Conservation (phyloP, 2,329 filamentous ascomycete species). For the Pleoardoris graminearum region DNA sequence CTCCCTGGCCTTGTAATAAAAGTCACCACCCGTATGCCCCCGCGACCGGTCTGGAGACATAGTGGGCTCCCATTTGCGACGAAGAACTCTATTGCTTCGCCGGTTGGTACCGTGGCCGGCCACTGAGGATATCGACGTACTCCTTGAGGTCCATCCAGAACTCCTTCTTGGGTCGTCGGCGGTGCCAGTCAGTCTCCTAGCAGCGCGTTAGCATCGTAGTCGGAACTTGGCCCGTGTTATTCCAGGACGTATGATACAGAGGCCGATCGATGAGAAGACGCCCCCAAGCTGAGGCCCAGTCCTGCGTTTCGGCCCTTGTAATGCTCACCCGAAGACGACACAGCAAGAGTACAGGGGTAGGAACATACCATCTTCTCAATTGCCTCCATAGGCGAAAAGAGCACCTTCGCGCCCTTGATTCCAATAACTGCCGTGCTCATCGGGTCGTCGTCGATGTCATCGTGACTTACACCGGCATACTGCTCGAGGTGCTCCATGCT, state of each 20-base stretch:
- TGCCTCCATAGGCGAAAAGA: slow-evolving; percentile 80
- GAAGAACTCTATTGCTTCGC: not conserved
- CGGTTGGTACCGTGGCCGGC: slow-evolving; percentile 39
- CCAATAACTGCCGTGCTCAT: slow-evolving; percentile 83
- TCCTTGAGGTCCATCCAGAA: slow-evolving; percentile 83
- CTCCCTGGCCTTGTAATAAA: not conserved
- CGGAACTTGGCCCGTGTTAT: too few species aligned
- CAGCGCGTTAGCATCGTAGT: not conserved
- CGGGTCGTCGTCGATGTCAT: slow-evolving; percentile 73
- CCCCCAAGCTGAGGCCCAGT: too few species aligned
- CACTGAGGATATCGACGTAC: slow-evolving; percentile 82
- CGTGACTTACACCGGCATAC: slow-evolving; percentile 66
- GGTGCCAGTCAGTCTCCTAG: slow-evolving; percentile 87
- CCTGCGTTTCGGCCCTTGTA: too few species aligned
- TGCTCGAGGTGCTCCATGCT: slow-evolving; percentile 89
- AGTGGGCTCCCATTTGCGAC: not conserved
- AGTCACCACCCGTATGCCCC: not conserved
- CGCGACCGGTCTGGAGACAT: not conserved
- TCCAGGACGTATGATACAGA: too few species aligned
- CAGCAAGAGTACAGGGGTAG: too few species aligned
- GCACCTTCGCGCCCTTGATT: slow-evolving; percentile 84
- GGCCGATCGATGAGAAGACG: too few species aligned
- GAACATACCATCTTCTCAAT: slow-evolving; percentile 65
- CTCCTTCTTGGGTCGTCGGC: slow-evolving; percentile 78
- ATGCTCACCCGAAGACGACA: too few species aligned